phyloP scores from a whole-genome alignment of 768 basidiomycete species.

The Serendipita indica region DNA sequence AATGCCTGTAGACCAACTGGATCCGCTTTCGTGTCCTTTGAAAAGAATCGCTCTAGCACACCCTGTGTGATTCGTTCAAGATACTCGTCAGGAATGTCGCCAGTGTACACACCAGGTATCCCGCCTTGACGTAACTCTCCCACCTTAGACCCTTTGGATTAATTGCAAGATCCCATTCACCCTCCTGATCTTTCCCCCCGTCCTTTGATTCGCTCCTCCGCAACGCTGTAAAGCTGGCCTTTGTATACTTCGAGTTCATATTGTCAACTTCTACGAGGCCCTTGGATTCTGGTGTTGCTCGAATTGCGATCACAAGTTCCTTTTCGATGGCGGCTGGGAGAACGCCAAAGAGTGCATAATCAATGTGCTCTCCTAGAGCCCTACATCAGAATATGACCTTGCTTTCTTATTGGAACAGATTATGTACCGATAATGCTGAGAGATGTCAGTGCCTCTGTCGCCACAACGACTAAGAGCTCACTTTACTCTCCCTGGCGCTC shows the following conservation, averaged over 20 bases:
- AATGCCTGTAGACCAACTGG: slow-evolving; percentile 58
- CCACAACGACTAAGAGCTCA: slow-evolving; percentile 20
- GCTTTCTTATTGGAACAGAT: slow-evolving; percentile 25
- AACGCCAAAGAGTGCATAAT: slow-evolving; percentile 72
- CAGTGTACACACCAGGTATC: slow-evolving; percentile 48
- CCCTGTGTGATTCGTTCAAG: slow-evolving; percentile 29
- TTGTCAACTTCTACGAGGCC: slow-evolving; percentile 17
- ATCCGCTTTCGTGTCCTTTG: slow-evolving; percentile 15
- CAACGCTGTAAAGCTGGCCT: slow-evolving; percentile 43
- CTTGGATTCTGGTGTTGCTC: slow-evolving; percentile 24
- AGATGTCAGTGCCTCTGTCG: not conserved
- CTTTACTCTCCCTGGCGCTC: slow-evolving; percentile 77
- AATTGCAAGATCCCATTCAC: slow-evolving; percentile 58
- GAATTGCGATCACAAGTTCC: slow-evolving; percentile 61
- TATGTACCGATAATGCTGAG: slow-evolving; percentile 16
- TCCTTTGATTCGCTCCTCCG: too few species aligned
- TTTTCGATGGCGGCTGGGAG: slow-evolving; percentile 74
- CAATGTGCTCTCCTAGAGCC: slow-evolving; percentile 61
- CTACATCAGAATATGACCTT: slow-evolving; percentile 2
- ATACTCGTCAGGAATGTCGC: not conserved
- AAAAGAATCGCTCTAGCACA: slow-evolving; percentile 49
- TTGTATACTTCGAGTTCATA: slow-evolving; percentile 38
- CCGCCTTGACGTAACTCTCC: slow-evolving; percentile 83
- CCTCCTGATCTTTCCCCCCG: slow-evolving; percentile 27
- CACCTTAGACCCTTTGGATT: slow-evolving; percentile 54